Evolutionary conservation across 2,329 filamentous ascomycete species (phyloP).

Genomic region (Magnaporthiopsis incrustans): DNA sequence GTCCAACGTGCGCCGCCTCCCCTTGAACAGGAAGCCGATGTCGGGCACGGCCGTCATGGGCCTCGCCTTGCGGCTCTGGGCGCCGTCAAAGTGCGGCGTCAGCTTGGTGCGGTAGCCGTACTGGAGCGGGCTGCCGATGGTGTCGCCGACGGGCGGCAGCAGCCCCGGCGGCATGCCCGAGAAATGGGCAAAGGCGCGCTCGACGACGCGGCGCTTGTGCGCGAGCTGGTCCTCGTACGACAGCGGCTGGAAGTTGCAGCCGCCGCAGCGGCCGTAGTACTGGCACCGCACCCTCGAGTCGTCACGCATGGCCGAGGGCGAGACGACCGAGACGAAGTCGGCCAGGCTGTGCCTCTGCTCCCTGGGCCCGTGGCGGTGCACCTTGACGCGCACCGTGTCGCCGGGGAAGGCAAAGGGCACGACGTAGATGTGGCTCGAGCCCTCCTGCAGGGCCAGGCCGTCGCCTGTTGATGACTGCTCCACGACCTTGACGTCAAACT

Average conservation of each 20-base stretch:
- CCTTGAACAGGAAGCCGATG: constrained; percentile 87
- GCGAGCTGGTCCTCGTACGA: constrained; percentile 77
- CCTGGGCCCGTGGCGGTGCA: constrained; percentile 54
- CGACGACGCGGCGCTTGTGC: constrained; percentile 78
- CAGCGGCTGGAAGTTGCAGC: constrained; percentile 97
- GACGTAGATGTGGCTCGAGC: constrained; percentile 63
- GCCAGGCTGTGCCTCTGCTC: constrained; percentile 61
- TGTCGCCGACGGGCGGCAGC: constrained; percentile 70
- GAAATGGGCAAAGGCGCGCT: constrained; percentile 89
- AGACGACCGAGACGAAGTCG: constrained; percentile 72
- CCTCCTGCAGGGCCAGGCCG: constrained; percentile 67
- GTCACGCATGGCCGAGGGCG: constrained; percentile 67
- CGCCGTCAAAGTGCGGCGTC: constrained; percentile 89
- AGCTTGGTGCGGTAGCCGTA: constrained; percentile 95
- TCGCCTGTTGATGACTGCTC: constrained; percentile 88
- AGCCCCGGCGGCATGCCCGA: constrained; percentile 69
- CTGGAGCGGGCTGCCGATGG: constrained; percentile 81
- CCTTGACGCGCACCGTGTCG: constrained; percentile 70
- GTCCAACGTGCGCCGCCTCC: constrained; percentile 71
- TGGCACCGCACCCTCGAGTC: constrained; percentile 69
- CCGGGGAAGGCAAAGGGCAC: constrained; percentile 86
- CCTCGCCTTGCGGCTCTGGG: constrained; percentile 37
- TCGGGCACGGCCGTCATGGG: constrained; percentile 55
- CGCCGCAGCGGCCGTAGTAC: constrained; percentile 82
- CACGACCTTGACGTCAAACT: constrained; percentile 74